These are phyloP conservation scores for Trichoderma parareesei DNA, from an alignment of 495 filamentous ascomycete species.

Conservation along the genomic window DNA sequence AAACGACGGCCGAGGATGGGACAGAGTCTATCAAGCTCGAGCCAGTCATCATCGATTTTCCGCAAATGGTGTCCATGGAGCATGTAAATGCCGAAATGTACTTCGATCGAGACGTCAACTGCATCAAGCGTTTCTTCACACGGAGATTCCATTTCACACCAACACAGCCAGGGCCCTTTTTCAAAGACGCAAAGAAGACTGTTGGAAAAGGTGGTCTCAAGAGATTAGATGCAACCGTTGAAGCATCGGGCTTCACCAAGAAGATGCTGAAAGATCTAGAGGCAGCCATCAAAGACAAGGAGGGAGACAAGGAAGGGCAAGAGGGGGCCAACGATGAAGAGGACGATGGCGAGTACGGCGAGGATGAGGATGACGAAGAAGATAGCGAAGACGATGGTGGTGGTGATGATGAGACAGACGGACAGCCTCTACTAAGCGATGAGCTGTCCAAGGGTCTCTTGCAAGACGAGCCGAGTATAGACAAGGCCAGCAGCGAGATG, in stretches of 20 bases:
- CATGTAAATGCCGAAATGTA: constrained; percentile 90
- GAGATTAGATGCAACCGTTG: constrained; percentile 77
- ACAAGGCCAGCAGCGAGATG: constrained; percentile 3
- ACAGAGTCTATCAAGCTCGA: constrained; percentile 30
- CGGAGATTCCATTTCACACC: constrained; percentile 79
- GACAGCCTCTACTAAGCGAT: not conserved
- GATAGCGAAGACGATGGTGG: constrained; percentile 13
- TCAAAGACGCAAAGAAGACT: constrained; percentile 71
- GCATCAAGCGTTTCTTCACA: constrained; percentile 88
- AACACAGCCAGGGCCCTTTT: constrained; percentile 77
- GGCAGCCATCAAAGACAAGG: constrained; percentile 67
- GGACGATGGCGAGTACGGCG: constrained; percentile 27
- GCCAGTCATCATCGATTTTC: constrained; percentile 92
- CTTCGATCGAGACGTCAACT: constrained; percentile 89
- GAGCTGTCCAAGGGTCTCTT: not conserved
- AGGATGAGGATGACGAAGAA: constrained; percentile 24
- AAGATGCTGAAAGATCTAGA: constrained; percentile 94
- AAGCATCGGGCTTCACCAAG: constrained; percentile 89
- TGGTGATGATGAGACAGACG: constrained; percentile 10
- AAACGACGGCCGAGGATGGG: constrained; percentile 18
- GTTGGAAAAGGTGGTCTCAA: constrained; percentile 54
- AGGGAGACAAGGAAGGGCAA: constrained; percentile 22
- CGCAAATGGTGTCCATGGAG: constrained; percentile 95
- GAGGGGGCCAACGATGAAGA: constrained; percentile 12
- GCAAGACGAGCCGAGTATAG: not conserved